Conservation (phyloP, 208 protist species). For the Acanthamoeba lenticulata region DNA sequence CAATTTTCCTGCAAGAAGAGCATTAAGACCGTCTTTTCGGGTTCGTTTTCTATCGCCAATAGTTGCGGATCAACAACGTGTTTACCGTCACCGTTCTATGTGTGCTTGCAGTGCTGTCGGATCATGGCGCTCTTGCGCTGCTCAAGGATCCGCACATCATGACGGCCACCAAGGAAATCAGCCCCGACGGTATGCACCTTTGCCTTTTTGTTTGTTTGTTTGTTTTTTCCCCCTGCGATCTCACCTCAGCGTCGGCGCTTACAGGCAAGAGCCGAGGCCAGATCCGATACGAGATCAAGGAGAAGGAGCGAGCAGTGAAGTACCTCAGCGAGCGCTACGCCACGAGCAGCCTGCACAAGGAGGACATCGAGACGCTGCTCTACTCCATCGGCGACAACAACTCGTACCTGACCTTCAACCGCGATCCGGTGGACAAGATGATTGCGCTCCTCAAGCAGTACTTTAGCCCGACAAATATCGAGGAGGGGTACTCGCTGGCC, state of each 20-base stretch:
- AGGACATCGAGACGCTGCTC: slow-evolving; percentile 89
- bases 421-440: slow-evolving; percentile 85
- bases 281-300: slow-evolving; percentile 81
- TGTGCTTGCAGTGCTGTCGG: slow-evolving; percentile 86
- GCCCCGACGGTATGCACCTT: neutral
- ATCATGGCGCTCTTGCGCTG: slow-evolving; percentile 82
- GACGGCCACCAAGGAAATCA: slow-evolving; percentile 83
- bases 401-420: slow-evolving; percentile 90
- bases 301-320: slow-evolving; percentile 82
- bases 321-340: slow-evolving; percentile 72
- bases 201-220: neutral
- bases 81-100: slow-evolving; percentile 72
- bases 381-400: slow-evolving; percentile 95
- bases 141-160: slow-evolving; percentile 84
- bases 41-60: slow-evolving; percentile 85
- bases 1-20: slow-evolving; percentile 55
- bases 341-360: slow-evolving; percentile 3
- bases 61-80: slow-evolving; percentile 76
- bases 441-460: slow-evolving; percentile 73
- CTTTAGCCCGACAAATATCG: slow-evolving; percentile 73
- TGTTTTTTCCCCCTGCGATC: neutral
- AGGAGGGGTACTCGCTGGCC: slow-evolving; percentile 77
- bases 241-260: neutral
- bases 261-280: slow-evolving; percentile 70
- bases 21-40: slow-evolving; percentile 73